Conservation (phyloP, 192 early-diverging fungal species). For the Rhizophagus clarus region DNA sequence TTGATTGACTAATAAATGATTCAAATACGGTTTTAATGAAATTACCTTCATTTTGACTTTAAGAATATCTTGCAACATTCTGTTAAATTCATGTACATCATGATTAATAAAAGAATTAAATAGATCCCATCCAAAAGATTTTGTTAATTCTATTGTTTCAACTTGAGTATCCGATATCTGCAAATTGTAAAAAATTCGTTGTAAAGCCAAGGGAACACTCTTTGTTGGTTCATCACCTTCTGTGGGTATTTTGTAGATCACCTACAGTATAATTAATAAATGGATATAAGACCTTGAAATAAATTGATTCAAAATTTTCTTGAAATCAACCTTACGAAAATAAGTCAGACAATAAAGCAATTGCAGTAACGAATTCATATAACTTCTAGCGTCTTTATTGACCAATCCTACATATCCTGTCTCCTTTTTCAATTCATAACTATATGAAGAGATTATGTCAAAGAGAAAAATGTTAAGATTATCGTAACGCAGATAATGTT, state of each 20-base stretch:
- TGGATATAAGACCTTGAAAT: not conserved
- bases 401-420: constrained; percentile 93
- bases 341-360: constrained; percentile 93
- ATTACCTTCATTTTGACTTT: constrained; percentile 96
- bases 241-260: constrained; percentile 91
- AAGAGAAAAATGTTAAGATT: constrained; percentile 17
- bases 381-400: constrained; percentile 98
- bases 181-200: constrained; percentile 93
- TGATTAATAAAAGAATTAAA: too few relatives aligned
- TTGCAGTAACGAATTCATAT: constrained; percentile 98
- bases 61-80: constrained; percentile 94
- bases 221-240: constrained; percentile 86
- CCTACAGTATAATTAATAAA: constrained; percentile 33
- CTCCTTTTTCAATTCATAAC: constrained; percentile 86
- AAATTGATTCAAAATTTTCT: not conserved
- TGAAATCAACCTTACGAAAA: constrained; percentile 67
- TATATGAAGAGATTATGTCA: constrained; percentile 35
- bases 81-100: constrained; percentile 98
- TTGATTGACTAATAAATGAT: not conserved
- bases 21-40: not conserved
- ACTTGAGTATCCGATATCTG: constrained; percentile 73
- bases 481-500: constrained; percentile 11
- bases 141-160: constrained; percentile 92
- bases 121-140: constrained; percentile 96
- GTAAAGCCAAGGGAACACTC: constrained; percentile 86